A percentile compares a stretch with the other conserved stretches of the same genome.
phyloP scores from a whole-genome alignment of 805 yeast genomes.

The Gaillardinia entomophila region DNA sequence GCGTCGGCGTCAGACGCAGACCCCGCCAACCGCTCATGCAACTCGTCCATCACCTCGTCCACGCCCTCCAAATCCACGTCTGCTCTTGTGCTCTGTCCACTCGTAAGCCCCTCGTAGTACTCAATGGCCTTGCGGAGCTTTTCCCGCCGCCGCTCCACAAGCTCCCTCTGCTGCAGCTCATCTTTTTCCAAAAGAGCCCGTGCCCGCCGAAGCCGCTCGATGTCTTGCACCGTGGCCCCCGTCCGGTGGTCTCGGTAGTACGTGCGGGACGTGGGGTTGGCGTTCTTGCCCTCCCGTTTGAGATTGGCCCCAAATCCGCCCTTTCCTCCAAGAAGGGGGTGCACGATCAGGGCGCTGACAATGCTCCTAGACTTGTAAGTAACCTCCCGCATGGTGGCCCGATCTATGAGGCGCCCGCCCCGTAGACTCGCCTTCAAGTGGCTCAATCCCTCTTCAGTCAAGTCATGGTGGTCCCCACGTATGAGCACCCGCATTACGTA shows the following conservation, averaged over 20 bases:
- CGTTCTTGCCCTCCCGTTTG: not conserved
- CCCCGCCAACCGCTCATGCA: slow-evolving; percentile 1
- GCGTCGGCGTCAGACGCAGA: too few relatives aligned
- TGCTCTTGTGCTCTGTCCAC: too few relatives aligned
- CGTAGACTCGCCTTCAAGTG: not conserved
- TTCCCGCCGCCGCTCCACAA: slow-evolving; percentile 1
- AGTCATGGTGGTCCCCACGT: too few relatives aligned
- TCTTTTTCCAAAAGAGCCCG: not conserved
- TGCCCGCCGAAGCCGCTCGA: slow-evolving; percentile 2
- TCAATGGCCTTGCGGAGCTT: slow-evolving; percentile 3
- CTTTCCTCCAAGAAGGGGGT: slow-evolving; percentile 4
- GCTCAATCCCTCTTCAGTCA: too few relatives aligned
- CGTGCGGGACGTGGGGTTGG: not conserved
- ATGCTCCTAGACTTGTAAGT: not conserved
- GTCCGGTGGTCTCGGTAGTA: slow-evolving; percentile 4
- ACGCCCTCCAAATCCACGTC: slow-evolving; percentile 1
- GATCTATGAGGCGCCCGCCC: not conserved
- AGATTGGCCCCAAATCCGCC: slow-evolving; percentile 7
- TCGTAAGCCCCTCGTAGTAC: slow-evolving; percentile 2
- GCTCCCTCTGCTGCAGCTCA: slow-evolving; percentile 1
- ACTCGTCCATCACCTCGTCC: slow-evolving; percentile 3
- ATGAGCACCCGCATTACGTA: too few relatives aligned
- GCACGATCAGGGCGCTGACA: not conserved
- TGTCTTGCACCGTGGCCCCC: slow-evolving; percentile 2
- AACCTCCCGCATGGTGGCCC: not conserved